Conservation (phyloP, 1,139 yeast genomes). For the Candida neerlandica region DNA sequence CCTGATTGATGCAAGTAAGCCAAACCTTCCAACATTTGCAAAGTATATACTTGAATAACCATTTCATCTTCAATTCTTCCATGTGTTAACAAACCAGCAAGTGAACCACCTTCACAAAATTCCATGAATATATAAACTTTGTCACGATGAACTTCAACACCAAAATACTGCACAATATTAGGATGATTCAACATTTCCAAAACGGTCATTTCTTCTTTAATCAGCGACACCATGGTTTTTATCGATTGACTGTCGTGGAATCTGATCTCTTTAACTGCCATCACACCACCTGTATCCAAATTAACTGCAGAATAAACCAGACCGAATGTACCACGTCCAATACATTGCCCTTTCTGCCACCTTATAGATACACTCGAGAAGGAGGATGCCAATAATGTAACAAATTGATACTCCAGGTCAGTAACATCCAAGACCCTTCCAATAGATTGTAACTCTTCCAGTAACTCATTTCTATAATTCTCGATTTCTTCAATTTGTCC, state of each 20-base stretch:
- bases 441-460: constrained; percentile 55
- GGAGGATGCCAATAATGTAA: constrained; percentile 84
- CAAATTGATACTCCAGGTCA: constrained; percentile 84
- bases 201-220: constrained; percentile 96
- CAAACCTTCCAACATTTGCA: constrained; percentile 93
- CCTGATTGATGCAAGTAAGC: constrained; percentile 94
- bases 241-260: constrained; percentile 89
- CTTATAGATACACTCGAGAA: constrained; percentile 89
- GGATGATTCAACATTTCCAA: constrained; percentile 94
- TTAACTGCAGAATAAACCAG: constrained; percentile 91
- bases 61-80: constrained; percentile 96
- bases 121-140: constrained; percentile 97
- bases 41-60: constrained; percentile 85
- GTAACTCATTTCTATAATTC: constrained; percentile 50
- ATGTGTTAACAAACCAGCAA: constrained; percentile 75
- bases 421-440: constrained; percentile 90
- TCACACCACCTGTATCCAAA: constrained; percentile 90
- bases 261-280: constrained; percentile 95
- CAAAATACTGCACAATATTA: constrained; percentile 92
- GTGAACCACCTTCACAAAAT: constrained; percentile 94
- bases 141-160: constrained; percentile 96
- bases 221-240: constrained; percentile 81
- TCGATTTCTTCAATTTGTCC: constrained; percentile 63
- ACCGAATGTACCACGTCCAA: constrained; percentile 97
- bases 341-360: constrained; percentile 94